Percentiles rank a stretch among this genome's conserved stretches.
phyloP scores from a whole-genome alignment of 176 grass and related monocot genomes.

The Carex pumila region DNA sequence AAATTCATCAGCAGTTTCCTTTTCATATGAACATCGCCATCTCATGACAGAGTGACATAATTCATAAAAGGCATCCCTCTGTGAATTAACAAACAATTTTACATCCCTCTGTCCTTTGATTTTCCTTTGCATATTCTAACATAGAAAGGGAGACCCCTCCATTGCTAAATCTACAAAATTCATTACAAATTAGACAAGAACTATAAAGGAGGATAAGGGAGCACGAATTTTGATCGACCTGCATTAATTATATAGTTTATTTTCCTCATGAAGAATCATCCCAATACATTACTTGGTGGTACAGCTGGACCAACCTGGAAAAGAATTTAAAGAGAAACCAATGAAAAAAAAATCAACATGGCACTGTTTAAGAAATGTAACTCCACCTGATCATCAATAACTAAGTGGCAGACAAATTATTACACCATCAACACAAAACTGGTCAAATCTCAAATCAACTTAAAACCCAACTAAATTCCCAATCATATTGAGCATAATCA shows the following conservation, averaged over 20 bases:
- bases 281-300: neutral
- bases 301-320: neutral
- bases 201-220: neutral
- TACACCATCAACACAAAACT: neutral
- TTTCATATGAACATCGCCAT: neutral
- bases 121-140: neutral
- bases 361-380: neutral
- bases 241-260: neutral
- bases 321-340: neutral
- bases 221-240: neutral
- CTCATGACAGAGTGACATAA: neutral
- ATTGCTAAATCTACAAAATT: neutral
- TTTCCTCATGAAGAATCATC: neutral
- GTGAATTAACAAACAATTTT: neutral
- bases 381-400: neutral
- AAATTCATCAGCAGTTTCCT: neutral
- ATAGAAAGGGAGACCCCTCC: neutral
- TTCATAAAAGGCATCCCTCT: neutral
- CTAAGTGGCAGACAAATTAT: neutral
- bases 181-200: neutral
- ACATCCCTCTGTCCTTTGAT: neutral
- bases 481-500: neutral
- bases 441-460: neutral
- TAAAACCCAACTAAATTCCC: neutral
- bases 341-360: neutral